Base-by-base conservation (phyloP, 2,329 filamentous ascomycete genomes). In the Paecilomyces sp. region DNA sequence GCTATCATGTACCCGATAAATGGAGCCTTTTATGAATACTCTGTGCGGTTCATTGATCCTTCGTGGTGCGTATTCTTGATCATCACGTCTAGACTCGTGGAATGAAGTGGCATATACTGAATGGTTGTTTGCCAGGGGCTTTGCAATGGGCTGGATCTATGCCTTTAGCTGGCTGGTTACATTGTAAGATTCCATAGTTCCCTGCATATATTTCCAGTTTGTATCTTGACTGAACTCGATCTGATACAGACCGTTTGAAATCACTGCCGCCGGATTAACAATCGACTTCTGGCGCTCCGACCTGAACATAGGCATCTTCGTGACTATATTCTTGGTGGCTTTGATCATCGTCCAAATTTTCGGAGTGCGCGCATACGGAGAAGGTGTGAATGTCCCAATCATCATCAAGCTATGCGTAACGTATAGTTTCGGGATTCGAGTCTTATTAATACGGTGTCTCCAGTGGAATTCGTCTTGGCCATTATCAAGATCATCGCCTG, bases 121-220 rank as follows among this genome's bases (percentile, higher is more conserved):
- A n/a, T 28, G 25, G 6, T 28, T 28, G 0, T 41, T 41, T 13
- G 4, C 55, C 24, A 69, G 80, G 76, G 76, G 76, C 2, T 78
- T 79, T 57, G 76, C 76, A 25, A 75, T 78, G 68, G 76, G 76
- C 15, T 78, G 76, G 76, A 74, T 77, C 58, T 94, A 96, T 71
- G 90, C 89, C 4, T 75, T 96, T 64, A 88, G 92, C 74, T 96
- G 92, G 91, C 3, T 41, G 36, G 36, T 41, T 3, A 41, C 36
- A 15, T 41, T 41, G 36, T 41, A 41, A n/a, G 13, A 3, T 15
- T 41, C 13, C 36, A 28, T 41, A 41, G 25, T 28, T 3, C 25
- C 25, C 22, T 2, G 1, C 22, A 22, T 2, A 2, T 1, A 28
- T 3, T n/a, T 41, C 36, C 5, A 2, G 7, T 13, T 36, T 12